Percentiles rank a stretch among this genome's conserved stretches.
Conservation (phyloP, 768 basidiomycete species). For the Suillus plorans region DNA sequence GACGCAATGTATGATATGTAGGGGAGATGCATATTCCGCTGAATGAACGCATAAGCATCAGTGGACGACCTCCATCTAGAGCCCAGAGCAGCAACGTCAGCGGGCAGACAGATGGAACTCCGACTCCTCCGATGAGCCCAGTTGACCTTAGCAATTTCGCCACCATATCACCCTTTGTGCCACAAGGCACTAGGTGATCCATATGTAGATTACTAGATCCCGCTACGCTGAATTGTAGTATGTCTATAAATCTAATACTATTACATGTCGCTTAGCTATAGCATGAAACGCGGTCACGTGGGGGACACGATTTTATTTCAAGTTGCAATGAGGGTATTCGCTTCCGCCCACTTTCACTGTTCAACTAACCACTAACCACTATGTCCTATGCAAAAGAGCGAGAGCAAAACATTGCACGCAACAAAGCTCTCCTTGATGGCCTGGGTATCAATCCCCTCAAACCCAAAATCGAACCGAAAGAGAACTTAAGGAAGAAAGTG, state of each 20-base stretch:
- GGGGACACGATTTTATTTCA: neutral
- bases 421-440: conserved; percentile 40
- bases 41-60: neutral
- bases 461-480: conserved; percentile 49
- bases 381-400: conserved; percentile 35
- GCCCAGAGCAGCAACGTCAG: conserved; percentile 6
- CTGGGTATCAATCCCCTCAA: conserved; percentile 42
- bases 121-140: conserved; percentile 6
- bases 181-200: neutral
- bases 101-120: conserved; percentile 3
- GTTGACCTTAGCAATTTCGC: neutral
- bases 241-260: neutral
- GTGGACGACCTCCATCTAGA: conserved; percentile 5
- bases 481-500: conserved; percentile 31
- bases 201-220: neutral
- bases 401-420: conserved; percentile 38
- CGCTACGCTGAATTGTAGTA: neutral
- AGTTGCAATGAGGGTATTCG: neutral
- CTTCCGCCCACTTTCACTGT: neutral
- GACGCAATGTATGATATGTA: neutral
- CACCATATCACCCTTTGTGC: neutral
- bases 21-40: conserved; percentile 5
- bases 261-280: neutral
- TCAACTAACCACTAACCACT: neutral
- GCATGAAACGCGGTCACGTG: conserved; percentile 2